Evolutionary conservation across 768 basidiomycete genomes (phyloP).

Genomic region (Artomyces pyxidatus): DNA sequence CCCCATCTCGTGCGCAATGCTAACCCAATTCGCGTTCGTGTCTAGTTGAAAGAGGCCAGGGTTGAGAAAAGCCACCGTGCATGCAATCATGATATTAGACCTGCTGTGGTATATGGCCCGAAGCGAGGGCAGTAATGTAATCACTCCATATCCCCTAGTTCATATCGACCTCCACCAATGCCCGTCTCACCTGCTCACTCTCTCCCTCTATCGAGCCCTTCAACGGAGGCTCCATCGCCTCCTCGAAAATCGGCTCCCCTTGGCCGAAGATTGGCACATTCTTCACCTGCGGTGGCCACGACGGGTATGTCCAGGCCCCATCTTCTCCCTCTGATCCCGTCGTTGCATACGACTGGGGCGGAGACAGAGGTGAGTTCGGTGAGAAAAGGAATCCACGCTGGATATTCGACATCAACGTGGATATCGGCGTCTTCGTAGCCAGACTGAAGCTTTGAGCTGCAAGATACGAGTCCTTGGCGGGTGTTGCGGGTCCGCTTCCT

Average conservation of each 20-base stretch:
- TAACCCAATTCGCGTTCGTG: no score
- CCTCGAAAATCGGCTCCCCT: no score
- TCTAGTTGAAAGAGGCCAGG: no score
- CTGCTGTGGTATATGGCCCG: background rate
- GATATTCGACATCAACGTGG: conserved; percentile 46
- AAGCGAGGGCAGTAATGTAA: background rate
- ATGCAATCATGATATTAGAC: no score
- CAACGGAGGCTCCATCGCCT: no score
- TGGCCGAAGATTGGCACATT: no score
- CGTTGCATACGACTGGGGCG: conserved; percentile 36
- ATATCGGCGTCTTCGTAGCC: conserved; percentile 47
- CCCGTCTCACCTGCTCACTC: conserved; percentile 8
- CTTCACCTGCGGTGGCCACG: conserved; percentile 14
- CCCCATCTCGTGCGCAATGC: no score
- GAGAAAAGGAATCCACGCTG: conserved; percentile 63
- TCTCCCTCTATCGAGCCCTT: background rate
- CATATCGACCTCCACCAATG: conserved; percentile 10
- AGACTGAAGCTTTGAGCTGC: background rate
- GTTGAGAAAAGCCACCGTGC: no score
- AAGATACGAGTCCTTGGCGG: background rate
- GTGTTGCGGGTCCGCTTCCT: background rate
- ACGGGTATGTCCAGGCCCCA: conserved; percentile 10
- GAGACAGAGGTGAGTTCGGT: conserved; percentile 54
- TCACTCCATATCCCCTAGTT: conserved; percentile 8
- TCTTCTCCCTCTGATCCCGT: no score